phyloP scores from a whole-genome alignment of 2,329 filamentous ascomycete species.

The Rugonectria rugulosa region DNA sequence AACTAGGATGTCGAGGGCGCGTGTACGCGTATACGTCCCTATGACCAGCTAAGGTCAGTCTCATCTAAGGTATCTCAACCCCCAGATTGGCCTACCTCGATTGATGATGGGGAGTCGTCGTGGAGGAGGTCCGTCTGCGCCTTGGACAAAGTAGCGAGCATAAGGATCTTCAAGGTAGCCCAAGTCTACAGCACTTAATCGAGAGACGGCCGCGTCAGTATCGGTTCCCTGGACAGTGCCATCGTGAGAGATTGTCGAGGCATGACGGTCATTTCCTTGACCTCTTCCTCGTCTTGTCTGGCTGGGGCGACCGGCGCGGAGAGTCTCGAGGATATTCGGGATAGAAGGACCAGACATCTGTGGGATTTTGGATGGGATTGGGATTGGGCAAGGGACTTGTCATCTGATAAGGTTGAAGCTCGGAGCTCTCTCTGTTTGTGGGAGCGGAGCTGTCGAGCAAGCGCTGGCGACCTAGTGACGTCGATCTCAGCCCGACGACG shows the following conservation, averaged over 20 bases:
- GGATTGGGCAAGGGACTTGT: no score
- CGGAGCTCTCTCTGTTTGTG: background rate
- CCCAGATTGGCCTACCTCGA: slow-evolving; percentile 66
- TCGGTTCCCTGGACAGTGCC: slow-evolving; percentile 87
- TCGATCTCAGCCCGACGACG: slow-evolving; percentile 11
- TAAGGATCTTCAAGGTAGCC: slow-evolving; percentile 88
- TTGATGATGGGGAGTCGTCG: slow-evolving; percentile 92
- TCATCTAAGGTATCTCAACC: slow-evolving; percentile 6
- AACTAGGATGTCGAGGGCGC: slow-evolving; percentile 81
- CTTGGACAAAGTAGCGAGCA: slow-evolving; percentile 72
- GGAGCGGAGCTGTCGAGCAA: background rate
- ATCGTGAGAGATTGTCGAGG: slow-evolving; percentile 63
- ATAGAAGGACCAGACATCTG: slow-evolving; percentile 77
- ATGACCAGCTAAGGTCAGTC: slow-evolving; percentile 27
- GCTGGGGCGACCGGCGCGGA: slow-evolving; percentile 52
- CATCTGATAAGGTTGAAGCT: no score
- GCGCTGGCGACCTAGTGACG: slow-evolving; percentile 22
- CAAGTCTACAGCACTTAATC: slow-evolving; percentile 84
- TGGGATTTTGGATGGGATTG: no score
- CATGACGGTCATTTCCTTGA: slow-evolving; percentile 45
- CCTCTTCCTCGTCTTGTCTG: slow-evolving; percentile 33
- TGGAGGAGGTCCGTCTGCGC: slow-evolving; percentile 53
- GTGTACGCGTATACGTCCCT: slow-evolving; percentile 94
- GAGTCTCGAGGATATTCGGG: slow-evolving; percentile 73
- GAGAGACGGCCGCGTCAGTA: slow-evolving; percentile 86